phyloP scores from a whole-genome alignment of 2,329 filamentous ascomycete species.

The Ophiostoma piceae region DNA sequence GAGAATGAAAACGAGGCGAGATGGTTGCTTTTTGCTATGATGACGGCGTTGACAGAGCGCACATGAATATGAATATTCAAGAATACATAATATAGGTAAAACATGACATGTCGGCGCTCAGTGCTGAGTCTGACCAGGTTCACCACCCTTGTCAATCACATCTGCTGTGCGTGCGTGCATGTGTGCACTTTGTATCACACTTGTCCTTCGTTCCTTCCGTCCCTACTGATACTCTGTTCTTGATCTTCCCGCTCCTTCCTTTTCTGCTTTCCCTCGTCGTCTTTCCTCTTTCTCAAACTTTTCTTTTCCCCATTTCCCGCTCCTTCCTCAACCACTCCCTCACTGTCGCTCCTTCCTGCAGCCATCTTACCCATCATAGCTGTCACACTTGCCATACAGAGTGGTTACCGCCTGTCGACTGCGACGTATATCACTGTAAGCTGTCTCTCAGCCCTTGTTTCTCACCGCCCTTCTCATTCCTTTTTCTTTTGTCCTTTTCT shows the following conservation, averaged over 20 bases:
- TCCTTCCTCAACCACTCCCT: background rate
- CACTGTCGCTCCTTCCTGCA: background rate
- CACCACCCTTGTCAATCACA: slow-evolving; percentile 8
- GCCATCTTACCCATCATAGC: background rate
- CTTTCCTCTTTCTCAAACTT: background rate
- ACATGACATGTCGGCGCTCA: background rate
- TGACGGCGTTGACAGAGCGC: background rate
- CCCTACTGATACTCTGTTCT: background rate
- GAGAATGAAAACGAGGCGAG: slow-evolving; percentile 1
- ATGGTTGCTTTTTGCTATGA: background rate
- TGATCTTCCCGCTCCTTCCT: slow-evolving; percentile 7
- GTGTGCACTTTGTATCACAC: slow-evolving; percentile 13
- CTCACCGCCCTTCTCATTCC: background rate
- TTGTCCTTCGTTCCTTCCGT: background rate
- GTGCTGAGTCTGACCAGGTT: background rate
- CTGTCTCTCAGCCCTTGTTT: background rate
- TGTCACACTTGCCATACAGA: background rate
- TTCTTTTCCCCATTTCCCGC: background rate
- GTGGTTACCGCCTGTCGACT: background rate
- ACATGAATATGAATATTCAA: background rate
- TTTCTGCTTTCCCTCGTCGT: background rate
- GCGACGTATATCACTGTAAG: background rate
- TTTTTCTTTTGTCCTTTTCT: background rate
- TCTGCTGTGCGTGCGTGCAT: slow-evolving; percentile 4
- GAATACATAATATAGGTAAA: background rate